Evolutionary conservation across 139 green algal species (phyloP), one percentile per base, ranked within the genome.

Genomic region (Chlorella sorokiniana): DNA sequence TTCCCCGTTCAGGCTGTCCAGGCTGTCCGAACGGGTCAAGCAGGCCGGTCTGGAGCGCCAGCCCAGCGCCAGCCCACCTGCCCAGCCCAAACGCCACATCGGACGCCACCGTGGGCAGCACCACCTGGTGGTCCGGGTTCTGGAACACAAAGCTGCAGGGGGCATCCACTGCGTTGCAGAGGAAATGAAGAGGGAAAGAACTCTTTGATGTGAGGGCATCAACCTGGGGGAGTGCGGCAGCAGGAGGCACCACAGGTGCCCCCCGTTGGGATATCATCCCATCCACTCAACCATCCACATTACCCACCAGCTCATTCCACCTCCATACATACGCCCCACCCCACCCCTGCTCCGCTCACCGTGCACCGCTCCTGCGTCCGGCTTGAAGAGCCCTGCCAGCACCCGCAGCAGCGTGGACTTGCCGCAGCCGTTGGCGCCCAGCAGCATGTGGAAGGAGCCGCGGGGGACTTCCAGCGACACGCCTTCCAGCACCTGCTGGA

Each of bases 71-170:
- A 14, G 48, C 73, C 23, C 69, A 94, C 86, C 90, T 91, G 40
- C 94, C 93, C 0, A 99, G 88, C 2, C 95, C 95, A 86, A 99
- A 98, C 0, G 97, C 97, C 22, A 99, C 97, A 73, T 99, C 96
- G 40, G 95, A 91, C 7, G 89, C 92, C 7, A 98, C 96, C 10
- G 94, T 97, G 11, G 95, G 95, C 90, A 98, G 93, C 25, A 98
- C 91, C 48, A 96, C 86, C 48, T 98, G 95, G 84, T 99, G 95
- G 82, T 99, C 97, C 3, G 97, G 97, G 85, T 99, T 99, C 72
- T 99, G 97, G 79, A 99, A 98, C 38, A 99, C 96, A 84, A 98
- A 97, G 31, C 89, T 93, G 3, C 85, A 88, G 3, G 94, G 68
- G n/a, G 72, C 69, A 20, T 93, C 86, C 20, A 94, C 69, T 78